Conservation (phyloP, 495 filamentous ascomycete species). For the Annulohypoxylon moriforme region DNA sequence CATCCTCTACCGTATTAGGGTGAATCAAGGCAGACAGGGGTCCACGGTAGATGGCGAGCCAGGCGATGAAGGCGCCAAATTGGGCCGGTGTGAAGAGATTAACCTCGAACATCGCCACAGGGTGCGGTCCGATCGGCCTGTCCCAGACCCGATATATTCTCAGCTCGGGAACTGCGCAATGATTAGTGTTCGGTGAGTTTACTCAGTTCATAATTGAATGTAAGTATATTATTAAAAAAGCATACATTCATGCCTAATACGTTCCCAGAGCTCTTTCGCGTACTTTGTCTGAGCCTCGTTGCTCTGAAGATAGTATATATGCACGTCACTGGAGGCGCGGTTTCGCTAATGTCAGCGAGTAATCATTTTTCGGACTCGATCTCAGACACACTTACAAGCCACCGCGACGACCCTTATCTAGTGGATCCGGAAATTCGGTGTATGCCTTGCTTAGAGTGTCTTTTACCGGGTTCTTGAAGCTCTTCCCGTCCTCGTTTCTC, state of each 20-base stretch:
- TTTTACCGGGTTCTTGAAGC: slow-evolving; percentile 67
- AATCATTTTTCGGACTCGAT: not conserved
- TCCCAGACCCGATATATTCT: slow-evolving; percentile 84
- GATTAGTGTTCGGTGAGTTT: not conserved
- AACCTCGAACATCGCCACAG: slow-evolving; percentile 91
- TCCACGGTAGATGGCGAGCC: slow-evolving; percentile 85
- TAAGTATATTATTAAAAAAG: not conserved
- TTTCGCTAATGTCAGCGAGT: slow-evolving; percentile 7
- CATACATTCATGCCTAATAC: slow-evolving; percentile 83
- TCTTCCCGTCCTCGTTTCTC: slow-evolving; percentile 73
- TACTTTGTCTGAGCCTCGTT: slow-evolving; percentile 71
- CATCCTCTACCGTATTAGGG: slow-evolving; percentile 72
- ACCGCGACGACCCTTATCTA: slow-evolving; percentile 69
- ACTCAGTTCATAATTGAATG: too few relatives aligned
- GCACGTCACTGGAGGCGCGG: slow-evolving; percentile 67
- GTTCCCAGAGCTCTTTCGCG: slow-evolving; percentile 77
- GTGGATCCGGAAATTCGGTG: slow-evolving; percentile 70
- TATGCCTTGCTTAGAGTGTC: slow-evolving; percentile 71
- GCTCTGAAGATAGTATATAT: slow-evolving; percentile 81
- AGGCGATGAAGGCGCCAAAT: slow-evolving; percentile 87
- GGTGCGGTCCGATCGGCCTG: slow-evolving; percentile 82
- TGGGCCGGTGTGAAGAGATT: slow-evolving; percentile 86
- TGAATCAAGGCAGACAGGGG: slow-evolving; percentile 84
- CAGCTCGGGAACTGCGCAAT: slow-evolving; percentile 77
- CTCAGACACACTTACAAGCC: slow-evolving; percentile 60